Base-by-base conservation (phyloP, 495 filamentous ascomycete species). In the Arthonia radiata region DNA sequence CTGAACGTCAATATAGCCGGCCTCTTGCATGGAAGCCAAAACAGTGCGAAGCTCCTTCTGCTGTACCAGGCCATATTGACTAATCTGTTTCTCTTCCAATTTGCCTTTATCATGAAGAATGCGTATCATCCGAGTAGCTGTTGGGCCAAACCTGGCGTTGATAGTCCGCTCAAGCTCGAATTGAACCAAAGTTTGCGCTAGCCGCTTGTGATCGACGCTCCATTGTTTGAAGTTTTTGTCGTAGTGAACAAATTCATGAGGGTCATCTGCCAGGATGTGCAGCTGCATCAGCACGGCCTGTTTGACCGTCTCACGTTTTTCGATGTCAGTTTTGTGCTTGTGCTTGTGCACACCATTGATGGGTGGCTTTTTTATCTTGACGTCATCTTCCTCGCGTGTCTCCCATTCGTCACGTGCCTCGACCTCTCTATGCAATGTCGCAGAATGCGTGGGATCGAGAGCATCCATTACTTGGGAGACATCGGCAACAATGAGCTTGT, bases 31-130 rank as follows among this genome's bases (percentile, higher is more conserved):
- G 30, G 61, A 61, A 2, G 69, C 62, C 39, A 94, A 67, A 31
- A 76, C 69, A 29, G 71, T 60, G 9, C 83, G 79, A 24, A 91
- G 56, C 24, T 86, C 71, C 28, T 75, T 70, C 39, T 78, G 72
- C 14, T 64, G 66, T 35, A 90, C 61, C 30, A 94, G 57, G 29
- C 67, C 70, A 30, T 77, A 54, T 18, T 65, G 64, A 16, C 69
- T 61, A 5, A 92, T 49, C 21, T 68, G 65, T 41, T 86, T 90
- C 43, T 99, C 86, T 33, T 92, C 82, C 10, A 93, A 53, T 45
- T 83, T 89, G 13, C 86, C 89, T 38, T 80, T 76, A 26, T 67
- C 67, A 23, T 71, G 63, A 10, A 94, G 62, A 21, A 94, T 74
- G 15, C 75, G 71, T 24, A 77, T 54, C 3, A 94, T 56, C 3